These are phyloP conservation scores for Chlorella sp. DNA, from an alignment of 139 green algal species.

Conservation along the genomic window DNA sequence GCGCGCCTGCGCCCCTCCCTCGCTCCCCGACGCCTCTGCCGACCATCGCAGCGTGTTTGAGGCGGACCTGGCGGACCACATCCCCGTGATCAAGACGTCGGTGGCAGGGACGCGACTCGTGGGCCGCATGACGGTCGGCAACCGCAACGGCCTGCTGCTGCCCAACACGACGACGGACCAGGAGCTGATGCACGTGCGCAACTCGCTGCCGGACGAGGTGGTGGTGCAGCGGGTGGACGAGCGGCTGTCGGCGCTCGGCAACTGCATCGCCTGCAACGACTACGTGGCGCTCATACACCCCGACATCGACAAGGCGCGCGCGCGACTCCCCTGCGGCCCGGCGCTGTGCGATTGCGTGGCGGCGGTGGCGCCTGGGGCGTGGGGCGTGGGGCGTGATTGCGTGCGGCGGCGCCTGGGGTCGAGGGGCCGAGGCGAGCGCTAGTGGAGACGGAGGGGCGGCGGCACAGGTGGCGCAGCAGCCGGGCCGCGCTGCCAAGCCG, in stretches of 20 bases:
- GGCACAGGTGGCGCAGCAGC: too few relatives aligned
- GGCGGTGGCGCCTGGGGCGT: neutral
- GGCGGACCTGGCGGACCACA: constrained; percentile 93
- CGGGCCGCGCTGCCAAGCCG: too few relatives aligned
- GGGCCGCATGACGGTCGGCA: constrained; percentile 91
- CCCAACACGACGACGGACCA: constrained; percentile 96
- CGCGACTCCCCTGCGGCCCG: neutral
- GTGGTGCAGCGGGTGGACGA: constrained; percentile 98
- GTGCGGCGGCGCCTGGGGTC: too few relatives aligned
- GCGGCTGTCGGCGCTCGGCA: constrained; percentile 95
- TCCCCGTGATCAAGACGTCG: constrained; percentile 95
- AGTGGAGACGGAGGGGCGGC: too few relatives aligned
- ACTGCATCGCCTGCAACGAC: constrained; percentile 99
- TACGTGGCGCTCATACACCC: constrained; percentile 98
- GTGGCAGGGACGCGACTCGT: constrained; percentile 95
- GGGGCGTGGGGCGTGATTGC: too few relatives aligned
- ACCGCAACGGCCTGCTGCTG: constrained; percentile 97
- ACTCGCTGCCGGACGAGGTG: constrained; percentile 96
- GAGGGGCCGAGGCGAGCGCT: too few relatives aligned
- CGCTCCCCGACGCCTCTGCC: too few relatives aligned
- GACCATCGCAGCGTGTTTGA: constrained; percentile 92
- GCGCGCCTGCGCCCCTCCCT: too few relatives aligned
- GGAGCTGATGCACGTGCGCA: constrained; percentile 97
- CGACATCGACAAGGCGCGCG: constrained; percentile 85
- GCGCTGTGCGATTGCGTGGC: neutral